Percentiles rank a stretch among this genome's conserved stretches.
These are phyloP conservation scores for Coelastrella sp. DNA, from an alignment of 139 green algal species.

Conservation along the genomic window DNA sequence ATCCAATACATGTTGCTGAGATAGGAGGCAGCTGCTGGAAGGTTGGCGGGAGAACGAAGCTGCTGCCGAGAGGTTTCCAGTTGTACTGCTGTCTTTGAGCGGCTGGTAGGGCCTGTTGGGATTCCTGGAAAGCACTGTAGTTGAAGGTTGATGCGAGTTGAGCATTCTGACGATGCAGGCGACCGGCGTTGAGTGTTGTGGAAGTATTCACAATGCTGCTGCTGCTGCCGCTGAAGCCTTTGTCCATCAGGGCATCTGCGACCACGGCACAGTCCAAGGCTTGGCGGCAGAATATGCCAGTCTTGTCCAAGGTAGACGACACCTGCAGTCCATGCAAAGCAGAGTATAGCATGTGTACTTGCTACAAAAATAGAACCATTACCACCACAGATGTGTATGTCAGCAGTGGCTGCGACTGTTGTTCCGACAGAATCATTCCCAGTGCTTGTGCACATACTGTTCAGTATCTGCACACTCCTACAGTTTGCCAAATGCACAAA, in stretches of 20 bases:
- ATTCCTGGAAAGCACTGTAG: background rate
- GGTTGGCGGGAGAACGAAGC: background rate
- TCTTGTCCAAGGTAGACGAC: slow-evolving; percentile 28
- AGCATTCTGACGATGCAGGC: slow-evolving; percentile 16
- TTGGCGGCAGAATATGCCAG: slow-evolving; percentile 39
- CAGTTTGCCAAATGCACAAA: too few species aligned
- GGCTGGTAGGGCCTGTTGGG: background rate
- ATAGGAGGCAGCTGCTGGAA: background rate
- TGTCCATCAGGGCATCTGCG: slow-evolving; percentile 34
- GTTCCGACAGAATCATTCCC: too few species aligned
- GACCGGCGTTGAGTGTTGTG: background rate
- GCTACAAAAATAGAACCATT: too few species aligned
- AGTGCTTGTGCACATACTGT: too few species aligned
- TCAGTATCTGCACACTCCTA: too few species aligned
- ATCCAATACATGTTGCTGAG: background rate
- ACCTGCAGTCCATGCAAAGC: slow-evolving; percentile 10
- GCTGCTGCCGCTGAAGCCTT: background rate
- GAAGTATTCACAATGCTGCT: background rate
- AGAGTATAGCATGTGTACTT: background rate
- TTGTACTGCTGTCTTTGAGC: background rate
- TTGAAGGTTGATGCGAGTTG: slow-evolving; percentile 21
- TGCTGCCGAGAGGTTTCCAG: background rate
- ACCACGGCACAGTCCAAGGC: slow-evolving; percentile 37
- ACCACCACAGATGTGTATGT: too few species aligned
- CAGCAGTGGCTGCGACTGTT: too few species aligned